A percentile compares a stretch with the other conserved stretches of the same genome.
Conservation (phyloP, 2,329 filamentous ascomycete genomes). For the Chrysoporthe austroafricana region DNA sequence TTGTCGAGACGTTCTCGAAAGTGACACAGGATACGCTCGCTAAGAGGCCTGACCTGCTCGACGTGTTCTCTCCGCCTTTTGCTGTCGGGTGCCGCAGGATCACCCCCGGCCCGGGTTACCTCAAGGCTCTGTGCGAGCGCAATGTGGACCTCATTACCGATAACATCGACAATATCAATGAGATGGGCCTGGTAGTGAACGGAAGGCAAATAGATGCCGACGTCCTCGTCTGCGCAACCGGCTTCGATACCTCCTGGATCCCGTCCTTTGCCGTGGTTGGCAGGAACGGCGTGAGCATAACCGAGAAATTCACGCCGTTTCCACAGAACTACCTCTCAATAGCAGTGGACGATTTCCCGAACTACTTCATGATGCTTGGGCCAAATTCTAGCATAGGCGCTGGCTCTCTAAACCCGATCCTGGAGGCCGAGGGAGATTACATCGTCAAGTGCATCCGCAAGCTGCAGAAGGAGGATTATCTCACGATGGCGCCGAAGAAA, state of each 20-base stretch:
- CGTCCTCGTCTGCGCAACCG: constrained; percentile 41
- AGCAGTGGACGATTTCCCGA: constrained; percentile 26
- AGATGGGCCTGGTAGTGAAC: constrained; percentile 23
- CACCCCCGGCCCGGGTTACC: constrained; percentile 47
- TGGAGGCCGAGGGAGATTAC: constrained; percentile 35
- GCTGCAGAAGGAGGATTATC: constrained; percentile 34
- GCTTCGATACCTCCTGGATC: constrained; percentile 35
- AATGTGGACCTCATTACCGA: constrained; percentile 43
- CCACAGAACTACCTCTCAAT: constrained; percentile 27
- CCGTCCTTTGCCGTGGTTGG: constrained; percentile 33
- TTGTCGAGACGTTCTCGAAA: constrained; percentile 38
- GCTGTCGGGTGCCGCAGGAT: constrained; percentile 48
- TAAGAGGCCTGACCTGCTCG: constrained; percentile 27
- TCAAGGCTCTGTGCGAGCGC: constrained; percentile 45
- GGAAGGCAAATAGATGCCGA: constrained; percentile 34
- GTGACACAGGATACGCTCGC: constrained; percentile 32
- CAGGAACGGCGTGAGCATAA: constrained; percentile 29
- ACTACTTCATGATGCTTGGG: constrained; percentile 30
- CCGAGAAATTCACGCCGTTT: constrained; percentile 30
- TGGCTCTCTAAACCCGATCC: constrained; percentile 35
- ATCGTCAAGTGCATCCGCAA: constrained; percentile 39
- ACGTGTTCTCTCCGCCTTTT: constrained; percentile 39
- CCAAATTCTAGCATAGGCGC: constrained; percentile 33
- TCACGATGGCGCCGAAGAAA: constrained; percentile 33
- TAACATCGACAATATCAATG: constrained; percentile 34